Conservation (phyloP, 768 basidiomycete species). For the Phlebiopsis flavidoalba region DNA sequence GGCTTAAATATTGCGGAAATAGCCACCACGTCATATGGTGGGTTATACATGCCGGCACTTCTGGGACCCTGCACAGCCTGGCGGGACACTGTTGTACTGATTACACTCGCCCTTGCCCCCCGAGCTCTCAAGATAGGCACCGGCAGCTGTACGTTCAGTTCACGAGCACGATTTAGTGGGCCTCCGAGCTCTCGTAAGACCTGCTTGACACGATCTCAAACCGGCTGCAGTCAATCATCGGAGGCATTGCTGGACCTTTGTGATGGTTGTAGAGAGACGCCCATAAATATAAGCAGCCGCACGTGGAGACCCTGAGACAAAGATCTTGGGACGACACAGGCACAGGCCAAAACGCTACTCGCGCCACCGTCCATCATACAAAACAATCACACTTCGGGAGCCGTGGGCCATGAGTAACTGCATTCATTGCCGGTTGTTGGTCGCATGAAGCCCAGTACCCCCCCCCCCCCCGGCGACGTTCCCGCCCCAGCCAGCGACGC, state of each 20-base stretch:
- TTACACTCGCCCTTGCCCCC: no score
- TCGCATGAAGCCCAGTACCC: no score
- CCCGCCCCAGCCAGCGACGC: neutral
- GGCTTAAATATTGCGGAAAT: no score
- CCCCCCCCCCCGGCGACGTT: neutral
- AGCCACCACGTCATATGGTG: no score
- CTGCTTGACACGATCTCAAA: neutral
- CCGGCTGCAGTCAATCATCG: no score
- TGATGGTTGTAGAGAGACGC: slow-evolving; percentile 10
- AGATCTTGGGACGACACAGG: slow-evolving; percentile 2
- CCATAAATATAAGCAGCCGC: slow-evolving; percentile 11
- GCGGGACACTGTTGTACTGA: no score
- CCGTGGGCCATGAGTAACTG: neutral
- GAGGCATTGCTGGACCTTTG: slow-evolving; percentile 2
- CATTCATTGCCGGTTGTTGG: slow-evolving; percentile 3
- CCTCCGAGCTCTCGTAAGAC: no score
- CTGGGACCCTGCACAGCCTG: no score
- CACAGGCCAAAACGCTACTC: slow-evolving; percentile 8
- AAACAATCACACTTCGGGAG: slow-evolving; percentile 1
- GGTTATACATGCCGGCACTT: no score
- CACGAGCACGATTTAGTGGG: no score
- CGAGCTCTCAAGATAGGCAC: no score
- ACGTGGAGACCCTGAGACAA: slow-evolving; percentile 9
- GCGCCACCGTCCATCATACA: slow-evolving; percentile 3
- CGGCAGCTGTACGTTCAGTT: no score